phyloP scores from a whole-genome alignment of 192 early-diverging fungal genomes.

The Umbelopsis isabellina region DNA sequence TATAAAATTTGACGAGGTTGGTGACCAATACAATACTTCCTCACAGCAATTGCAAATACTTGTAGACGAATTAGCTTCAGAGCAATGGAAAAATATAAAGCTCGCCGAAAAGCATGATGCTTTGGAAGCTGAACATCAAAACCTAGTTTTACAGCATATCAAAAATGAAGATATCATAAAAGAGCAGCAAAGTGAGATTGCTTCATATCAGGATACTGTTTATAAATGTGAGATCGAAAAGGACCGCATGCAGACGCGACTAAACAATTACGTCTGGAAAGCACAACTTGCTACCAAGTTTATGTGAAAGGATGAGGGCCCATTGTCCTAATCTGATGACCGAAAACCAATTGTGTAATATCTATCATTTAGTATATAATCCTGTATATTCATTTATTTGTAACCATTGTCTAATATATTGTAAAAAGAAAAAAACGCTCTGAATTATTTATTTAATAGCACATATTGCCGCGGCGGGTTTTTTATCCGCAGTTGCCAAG shows the following conservation, averaged over 20 bases:
- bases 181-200: neutral
- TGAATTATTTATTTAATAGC: neutral
- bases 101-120: no score
- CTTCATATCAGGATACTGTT: neutral
- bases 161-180: constrained; percentile 1
- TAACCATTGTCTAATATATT: no score
- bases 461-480: no score
- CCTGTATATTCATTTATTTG: neutral
- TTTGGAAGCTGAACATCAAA: neutral
- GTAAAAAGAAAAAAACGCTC: neutral
- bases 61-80: neutral
- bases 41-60: neutral
- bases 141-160: neutral
- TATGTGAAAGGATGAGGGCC: no score
- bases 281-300: neutral
- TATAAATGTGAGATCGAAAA: neutral
- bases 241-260: constrained; percentile 1
- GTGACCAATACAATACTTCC: neutral
- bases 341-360: no score
- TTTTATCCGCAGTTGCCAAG: neutral
- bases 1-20: neutral
- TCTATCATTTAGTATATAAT: no score
- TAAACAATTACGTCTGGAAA: constrained; percentile 14
- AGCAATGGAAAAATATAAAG: neutral
- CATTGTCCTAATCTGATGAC: no score